phyloP scores from a whole-genome alignment of 2,329 filamentous ascomycete species.

The Colletotrichum cordylinicola region DNA sequence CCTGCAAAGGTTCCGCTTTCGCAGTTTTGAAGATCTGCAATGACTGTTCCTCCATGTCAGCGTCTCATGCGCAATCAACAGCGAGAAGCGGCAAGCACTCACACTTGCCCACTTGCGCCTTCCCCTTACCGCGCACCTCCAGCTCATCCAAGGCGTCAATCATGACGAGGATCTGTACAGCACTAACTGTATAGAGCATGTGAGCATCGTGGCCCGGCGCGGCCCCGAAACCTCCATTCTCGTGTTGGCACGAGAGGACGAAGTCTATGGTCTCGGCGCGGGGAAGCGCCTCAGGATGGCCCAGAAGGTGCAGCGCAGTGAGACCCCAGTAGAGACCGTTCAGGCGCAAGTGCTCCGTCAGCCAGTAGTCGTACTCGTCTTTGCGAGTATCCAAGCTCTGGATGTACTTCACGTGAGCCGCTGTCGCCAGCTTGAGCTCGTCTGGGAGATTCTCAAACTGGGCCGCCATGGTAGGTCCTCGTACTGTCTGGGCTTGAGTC shows the following conservation, averaged over 20 bases:
- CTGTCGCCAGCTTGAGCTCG: conserved; percentile 52
- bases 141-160: conserved; percentile 85
- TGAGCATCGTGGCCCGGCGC: conserved; percentile 95
- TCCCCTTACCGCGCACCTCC: conserved; percentile 73
- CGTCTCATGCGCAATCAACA: neutral
- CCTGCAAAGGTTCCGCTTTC: conserved; percentile 88
- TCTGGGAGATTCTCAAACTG: conserved; percentile 40
- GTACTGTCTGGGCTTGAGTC: neutral
- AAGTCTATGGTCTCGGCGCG: conserved; percentile 85
- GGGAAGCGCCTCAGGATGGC: conserved; percentile 80
- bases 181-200: conserved; percentile 94
- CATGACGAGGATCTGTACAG: conserved; percentile 89
- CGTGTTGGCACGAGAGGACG: conserved; percentile 92
- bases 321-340: conserved; percentile 98
- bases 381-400: conserved; percentile 89
- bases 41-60: conserved; percentile 54
- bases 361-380: conserved; percentile 96
- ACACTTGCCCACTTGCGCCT: conserved; percentile 80
- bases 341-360: conserved; percentile 94
- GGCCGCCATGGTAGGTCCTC: conserved; percentile 33
- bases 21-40: conserved; percentile 80
- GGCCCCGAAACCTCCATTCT: conserved; percentile 89
- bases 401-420: conserved; percentile 86
- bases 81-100: conserved; percentile 41
- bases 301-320: conserved; percentile 84